Evolutionary conservation across 208 protist species (phyloP).

Genomic region (Hexamita inflata): DNA sequence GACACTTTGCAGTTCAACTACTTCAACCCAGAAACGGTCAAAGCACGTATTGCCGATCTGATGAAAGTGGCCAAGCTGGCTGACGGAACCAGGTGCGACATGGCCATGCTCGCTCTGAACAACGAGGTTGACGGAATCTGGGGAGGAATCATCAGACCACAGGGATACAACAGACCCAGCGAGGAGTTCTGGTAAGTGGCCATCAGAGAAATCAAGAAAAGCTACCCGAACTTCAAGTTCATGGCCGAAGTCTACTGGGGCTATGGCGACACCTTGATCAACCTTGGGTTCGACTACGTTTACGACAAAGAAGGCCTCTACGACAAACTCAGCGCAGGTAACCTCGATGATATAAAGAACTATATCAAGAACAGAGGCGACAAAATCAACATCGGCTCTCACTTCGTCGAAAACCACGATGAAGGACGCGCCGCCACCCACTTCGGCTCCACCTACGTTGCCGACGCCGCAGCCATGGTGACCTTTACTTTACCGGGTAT

Average conservation of each 20-base stretch:
- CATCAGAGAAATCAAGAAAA: constrained; percentile 45
- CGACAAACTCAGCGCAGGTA: too few relatives aligned
- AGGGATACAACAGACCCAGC: too few relatives aligned
- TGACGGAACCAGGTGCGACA: constrained; percentile 56
- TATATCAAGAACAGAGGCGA: background rate
- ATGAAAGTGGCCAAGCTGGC: constrained; percentile 40
- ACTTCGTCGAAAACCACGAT: constrained; percentile 48
- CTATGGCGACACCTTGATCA: constrained; percentile 34
- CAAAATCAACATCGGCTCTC: background rate
- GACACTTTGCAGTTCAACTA: constrained; percentile 58
- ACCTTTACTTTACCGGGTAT: too few relatives aligned
- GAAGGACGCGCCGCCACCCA: constrained; percentile 8
- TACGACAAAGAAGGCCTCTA: too few relatives aligned
- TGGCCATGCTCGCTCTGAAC: constrained; percentile 56
- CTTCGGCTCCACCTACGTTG: too few relatives aligned
- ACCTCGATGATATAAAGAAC: background rate
- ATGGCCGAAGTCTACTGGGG: constrained; percentile 52
- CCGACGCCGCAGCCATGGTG: too few relatives aligned
- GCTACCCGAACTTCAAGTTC: constrained; percentile 50
- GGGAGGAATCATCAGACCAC: constrained; percentile 31
- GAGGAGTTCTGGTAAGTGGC: constrained; percentile 53
- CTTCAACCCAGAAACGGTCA: constrained; percentile 36
- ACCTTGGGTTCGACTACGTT: constrained; percentile 55
- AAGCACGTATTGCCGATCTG: background rate
- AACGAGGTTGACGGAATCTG: constrained; percentile 48